Base-by-base conservation (phyloP, 2,329 filamentous ascomycete genomes). In the Bimuria novae-zelandiae region DNA sequence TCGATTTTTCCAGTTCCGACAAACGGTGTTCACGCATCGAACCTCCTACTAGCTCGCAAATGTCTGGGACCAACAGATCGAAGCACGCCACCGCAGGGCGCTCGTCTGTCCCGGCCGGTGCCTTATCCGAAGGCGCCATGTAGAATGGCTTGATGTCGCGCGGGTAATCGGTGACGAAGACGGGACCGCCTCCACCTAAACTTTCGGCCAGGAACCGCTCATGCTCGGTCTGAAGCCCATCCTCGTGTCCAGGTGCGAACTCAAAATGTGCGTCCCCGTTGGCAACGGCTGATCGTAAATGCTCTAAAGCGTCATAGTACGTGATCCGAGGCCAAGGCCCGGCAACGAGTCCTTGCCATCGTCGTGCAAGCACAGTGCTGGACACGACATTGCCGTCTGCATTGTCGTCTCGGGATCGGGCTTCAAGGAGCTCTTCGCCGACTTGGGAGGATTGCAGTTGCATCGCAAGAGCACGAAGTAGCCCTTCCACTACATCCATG, bases 141-240 rank as follows among this genome's bases (percentile, higher is more conserved):
- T 92, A 99, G 76, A 97, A 99, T 10, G 93, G 90, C 76, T 99
- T 99, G 71, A 94, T 86, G 42, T 81, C 79, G 60, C 84, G 84
- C n/a, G 94, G 94, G 70, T 97, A 99, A 72, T 97, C 82, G 12
- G 92, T 97, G 59, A 99, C 86, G 70, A 97, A 97, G 39, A 97
- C 81, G 7, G 94, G 94, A 1, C 77, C 75, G 16, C 81, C 80
- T 42, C 82, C 77, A 60, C 86, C 86, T 39, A 93, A 68, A 22
- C 78, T 78, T 48, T 84, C 80, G 42, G 94, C 92, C 49, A 99
- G 82, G 71, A 87, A 96, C 69, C 86, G 90, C 76, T 99, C 94
- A 76, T 99, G 94, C 72, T 97, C 93, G 1, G 92, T 88, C 65
- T 94, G 90, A 25, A 99, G 81, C 17, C 89, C 89, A 23, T 80